Evolutionary conservation across 129 eudicot species (phyloP).

Genomic region (Arctium minus): DNA sequence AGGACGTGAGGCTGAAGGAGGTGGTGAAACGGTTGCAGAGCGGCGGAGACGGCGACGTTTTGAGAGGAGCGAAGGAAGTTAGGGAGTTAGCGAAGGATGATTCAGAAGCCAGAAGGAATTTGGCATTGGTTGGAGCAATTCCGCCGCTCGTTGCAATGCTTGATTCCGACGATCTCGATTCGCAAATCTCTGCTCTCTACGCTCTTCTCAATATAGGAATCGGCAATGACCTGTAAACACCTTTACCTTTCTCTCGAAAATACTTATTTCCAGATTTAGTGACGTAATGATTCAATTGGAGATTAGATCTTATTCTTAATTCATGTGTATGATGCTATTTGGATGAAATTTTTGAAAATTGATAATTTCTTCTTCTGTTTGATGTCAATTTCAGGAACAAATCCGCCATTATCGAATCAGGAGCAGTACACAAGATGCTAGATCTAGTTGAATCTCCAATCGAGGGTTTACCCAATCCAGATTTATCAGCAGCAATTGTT

Average conservation of each 20-base stretch:
- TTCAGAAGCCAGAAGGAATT: conserved; percentile 47
- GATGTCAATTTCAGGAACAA: conserved; percentile 60
- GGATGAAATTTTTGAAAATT: background rate
- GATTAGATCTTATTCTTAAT: conserved; percentile 8
- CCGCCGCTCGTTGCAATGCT: conserved; percentile 76
- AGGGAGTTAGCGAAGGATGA: conserved; percentile 69
- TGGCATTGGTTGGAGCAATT: conserved; percentile 74
- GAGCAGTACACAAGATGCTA: conserved; percentile 91
- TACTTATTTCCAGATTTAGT: background rate
- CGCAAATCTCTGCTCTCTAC: conserved; percentile 61
- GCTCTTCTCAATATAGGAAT: conserved; percentile 85
- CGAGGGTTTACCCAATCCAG: conserved; percentile 10
- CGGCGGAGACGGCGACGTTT: conserved; percentile 26
- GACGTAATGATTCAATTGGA: background rate
- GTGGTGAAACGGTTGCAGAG: conserved; percentile 52
- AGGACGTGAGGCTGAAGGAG: conserved; percentile 51
- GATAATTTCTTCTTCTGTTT: background rate
- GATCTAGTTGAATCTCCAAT: conserved; percentile 44
- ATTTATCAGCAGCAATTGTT: conserved; percentile 54
- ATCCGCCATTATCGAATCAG: conserved; percentile 85
- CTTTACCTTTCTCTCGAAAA: background rate
- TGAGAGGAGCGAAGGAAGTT: conserved; percentile 59
- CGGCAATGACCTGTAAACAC: conserved; percentile 62
- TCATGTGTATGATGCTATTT: background rate
- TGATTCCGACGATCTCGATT: conserved; percentile 35